Evolutionary conservation across 331 rosid genomes (phyloP).

Genomic region (Prunus yedoensis): DNA sequence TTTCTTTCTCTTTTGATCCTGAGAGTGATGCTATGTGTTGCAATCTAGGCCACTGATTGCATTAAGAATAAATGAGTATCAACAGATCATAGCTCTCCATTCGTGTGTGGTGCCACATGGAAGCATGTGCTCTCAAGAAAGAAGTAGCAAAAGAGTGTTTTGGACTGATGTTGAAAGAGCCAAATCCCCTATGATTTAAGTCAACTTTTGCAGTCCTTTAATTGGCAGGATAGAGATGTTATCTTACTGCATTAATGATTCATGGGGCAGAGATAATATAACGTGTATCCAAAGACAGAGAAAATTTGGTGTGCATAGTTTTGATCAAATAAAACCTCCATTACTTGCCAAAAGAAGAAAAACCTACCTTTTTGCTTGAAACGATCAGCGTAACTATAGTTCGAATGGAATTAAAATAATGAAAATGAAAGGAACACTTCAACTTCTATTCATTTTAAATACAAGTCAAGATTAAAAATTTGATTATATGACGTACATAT

Average conservation of each 20-base stretch:
- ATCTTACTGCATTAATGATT: constrained; percentile 15
- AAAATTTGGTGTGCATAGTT: background rate
- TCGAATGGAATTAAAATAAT: too few relatives aligned
- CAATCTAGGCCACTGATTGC: constrained; percentile 27
- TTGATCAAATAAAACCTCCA: background rate
- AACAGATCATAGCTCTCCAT: constrained; percentile 29
- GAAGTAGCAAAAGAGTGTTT: constrained; percentile 43
- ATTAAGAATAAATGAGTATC: background rate
- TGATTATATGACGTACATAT: too few relatives aligned
- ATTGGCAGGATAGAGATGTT: constrained; percentile 15
- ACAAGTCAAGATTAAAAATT: too few relatives aligned
- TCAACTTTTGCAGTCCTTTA: constrained; percentile 45
- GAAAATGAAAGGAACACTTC: too few relatives aligned
- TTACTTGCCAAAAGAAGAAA: too few relatives aligned
- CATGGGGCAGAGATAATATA: background rate
- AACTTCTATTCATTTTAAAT: too few relatives aligned
- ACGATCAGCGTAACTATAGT: too few relatives aligned
- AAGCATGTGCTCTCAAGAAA: constrained; percentile 53
- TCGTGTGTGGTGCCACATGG: constrained; percentile 54
- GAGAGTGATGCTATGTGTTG: constrained; percentile 19
- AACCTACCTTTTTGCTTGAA: too few relatives aligned
- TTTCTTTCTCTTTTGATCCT: background rate
- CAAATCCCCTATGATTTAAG: constrained; percentile 38
- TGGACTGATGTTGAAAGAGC: constrained; percentile 50
- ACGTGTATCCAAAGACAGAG: background rate